Conservation (phyloP, 2,329 filamentous ascomycete species). For the Tolypocladium ophioglossoides region DNA sequence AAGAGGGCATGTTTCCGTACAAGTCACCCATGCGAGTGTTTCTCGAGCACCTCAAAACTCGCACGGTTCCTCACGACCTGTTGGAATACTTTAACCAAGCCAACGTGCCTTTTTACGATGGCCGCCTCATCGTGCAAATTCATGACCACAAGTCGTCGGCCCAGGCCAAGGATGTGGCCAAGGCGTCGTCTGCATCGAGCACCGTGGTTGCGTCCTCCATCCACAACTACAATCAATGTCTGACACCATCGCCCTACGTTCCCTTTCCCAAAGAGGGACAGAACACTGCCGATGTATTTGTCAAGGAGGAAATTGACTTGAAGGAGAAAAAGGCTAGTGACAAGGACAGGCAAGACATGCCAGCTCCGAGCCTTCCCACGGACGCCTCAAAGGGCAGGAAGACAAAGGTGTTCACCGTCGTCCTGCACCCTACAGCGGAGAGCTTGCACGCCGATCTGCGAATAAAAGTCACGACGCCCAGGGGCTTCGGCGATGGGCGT, state of each 20-base stretch:
- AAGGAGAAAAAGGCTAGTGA: conserved; percentile 18
- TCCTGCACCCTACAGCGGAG: conserved; percentile 74
- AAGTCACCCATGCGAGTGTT: conserved; percentile 81
- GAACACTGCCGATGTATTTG: conserved; percentile 16
- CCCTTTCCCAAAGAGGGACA: conserved; percentile 57
- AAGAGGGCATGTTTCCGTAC: conserved; percentile 86
- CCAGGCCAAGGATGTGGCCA: conserved; percentile 47
- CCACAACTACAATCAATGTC: conserved; percentile 81
- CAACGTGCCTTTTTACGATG: conserved; percentile 80
- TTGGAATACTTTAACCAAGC: conserved; percentile 63
- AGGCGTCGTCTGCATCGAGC: conserved; percentile 40
- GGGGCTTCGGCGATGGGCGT: conserved; percentile 26
- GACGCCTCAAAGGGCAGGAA: conserved; percentile 38
- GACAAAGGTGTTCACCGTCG: conserved; percentile 62
- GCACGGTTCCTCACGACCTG: conserved; percentile 83
- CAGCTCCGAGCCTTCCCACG: conserved; percentile 35
- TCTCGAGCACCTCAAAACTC: conserved; percentile 64
- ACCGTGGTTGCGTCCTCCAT: conserved; percentile 68
- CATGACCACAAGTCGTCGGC: conserved; percentile 69
- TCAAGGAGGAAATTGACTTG: conserved; percentile 26
- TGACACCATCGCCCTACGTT: conserved; percentile 80
- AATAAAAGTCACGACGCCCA: conserved; percentile 64
- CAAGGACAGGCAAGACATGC: conserved; percentile 49
- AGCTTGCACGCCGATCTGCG: conserved; percentile 66
- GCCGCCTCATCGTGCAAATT: conserved; percentile 89